phyloP scores from a whole-genome alignment of 441 rosid genomes.

The Croton laevigatus region DNA sequence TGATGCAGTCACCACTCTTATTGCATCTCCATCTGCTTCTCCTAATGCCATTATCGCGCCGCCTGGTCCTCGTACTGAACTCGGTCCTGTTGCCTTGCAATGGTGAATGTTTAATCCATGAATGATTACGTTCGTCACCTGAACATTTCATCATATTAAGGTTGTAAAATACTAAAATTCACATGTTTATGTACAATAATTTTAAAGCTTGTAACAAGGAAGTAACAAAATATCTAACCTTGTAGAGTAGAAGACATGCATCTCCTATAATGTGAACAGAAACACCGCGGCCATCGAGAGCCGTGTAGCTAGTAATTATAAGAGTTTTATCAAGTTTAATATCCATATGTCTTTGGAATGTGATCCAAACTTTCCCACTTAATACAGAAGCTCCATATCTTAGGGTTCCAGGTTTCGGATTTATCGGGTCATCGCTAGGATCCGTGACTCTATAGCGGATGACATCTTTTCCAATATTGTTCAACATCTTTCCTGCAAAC shows the following conservation, averaged over 20 bases:
- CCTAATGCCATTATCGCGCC: slow-evolving; percentile 40
- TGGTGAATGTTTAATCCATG: slow-evolving; percentile 69
- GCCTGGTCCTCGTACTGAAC: slow-evolving; percentile 59
- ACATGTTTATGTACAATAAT: background rate
- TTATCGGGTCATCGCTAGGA: slow-evolving; percentile 56
- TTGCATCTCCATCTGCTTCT: slow-evolving; percentile 62
- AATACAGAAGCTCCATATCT: slow-evolving; percentile 61
- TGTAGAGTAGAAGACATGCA: slow-evolving; percentile 54
- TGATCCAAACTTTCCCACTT: slow-evolving; percentile 63
- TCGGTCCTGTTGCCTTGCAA: slow-evolving; percentile 47
- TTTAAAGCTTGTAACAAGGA: background rate
- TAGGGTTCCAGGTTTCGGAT: slow-evolving; percentile 64
- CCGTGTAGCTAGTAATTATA: slow-evolving; percentile 58
- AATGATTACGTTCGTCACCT: slow-evolving; percentile 64
- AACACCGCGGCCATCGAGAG: slow-evolving; percentile 68
- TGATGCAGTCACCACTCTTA: slow-evolving; percentile 55
- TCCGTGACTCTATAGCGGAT: slow-evolving; percentile 51
- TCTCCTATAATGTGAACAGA: slow-evolving; percentile 51
- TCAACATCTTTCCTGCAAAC: slow-evolving; percentile 58
- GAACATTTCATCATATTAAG: background rate
- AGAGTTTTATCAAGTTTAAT: slow-evolving; percentile 52
- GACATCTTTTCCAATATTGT: slow-evolving; percentile 50
- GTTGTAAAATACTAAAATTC: too few relatives aligned
- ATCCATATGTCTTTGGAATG: slow-evolving; percentile 56
- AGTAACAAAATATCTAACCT: slow-evolving; percentile 13